phyloP scores from a whole-genome alignment of 2,329 filamentous ascomycete species.

The Colletotrichum sansevieriae region DNA sequence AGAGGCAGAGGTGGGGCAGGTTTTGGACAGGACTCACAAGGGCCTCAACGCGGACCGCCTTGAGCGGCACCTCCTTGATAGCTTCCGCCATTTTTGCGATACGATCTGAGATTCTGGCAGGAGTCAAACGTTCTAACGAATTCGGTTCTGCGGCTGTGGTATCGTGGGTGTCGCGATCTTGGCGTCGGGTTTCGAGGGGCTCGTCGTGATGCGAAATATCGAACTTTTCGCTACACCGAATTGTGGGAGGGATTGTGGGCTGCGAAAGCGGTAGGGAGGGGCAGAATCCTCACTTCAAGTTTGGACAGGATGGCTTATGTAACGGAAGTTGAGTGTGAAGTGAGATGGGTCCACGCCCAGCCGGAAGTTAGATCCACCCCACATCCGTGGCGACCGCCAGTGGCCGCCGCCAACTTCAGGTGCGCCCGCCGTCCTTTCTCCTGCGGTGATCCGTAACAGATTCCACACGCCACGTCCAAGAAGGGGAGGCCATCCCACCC shows the following conservation, averaged over 20 bases:
- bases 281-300: slow-evolving; percentile 49
- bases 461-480: slow-evolving; percentile 35
- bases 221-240: slow-evolving; percentile 57
- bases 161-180: slow-evolving; percentile 45
- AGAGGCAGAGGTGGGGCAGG: slow-evolving; percentile 52
- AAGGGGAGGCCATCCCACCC: slow-evolving; percentile 39
- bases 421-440: slow-evolving; percentile 17
- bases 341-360: slow-evolving; percentile 10
- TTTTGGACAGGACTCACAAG: slow-evolving; percentile 72
- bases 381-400: neutral
- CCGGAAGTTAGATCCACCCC: neutral
- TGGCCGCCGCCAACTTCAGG: neutral
- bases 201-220: slow-evolving; percentile 54
- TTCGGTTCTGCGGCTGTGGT: slow-evolving; percentile 46
- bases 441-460: slow-evolving; percentile 36
- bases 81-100: slow-evolving; percentile 68
- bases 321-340: neutral
- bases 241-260: slow-evolving; percentile 60
- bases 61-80: slow-evolving; percentile 78
- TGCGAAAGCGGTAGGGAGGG: slow-evolving; percentile 52
- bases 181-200: slow-evolving; percentile 30
- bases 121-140: slow-evolving; percentile 42
- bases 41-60: slow-evolving; percentile 93
- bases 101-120: slow-evolving; percentile 44
- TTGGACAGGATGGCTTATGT: neutral